Conservation (phyloP, 495 filamentous ascomycete species). For the Xylaria scruposa region DNA sequence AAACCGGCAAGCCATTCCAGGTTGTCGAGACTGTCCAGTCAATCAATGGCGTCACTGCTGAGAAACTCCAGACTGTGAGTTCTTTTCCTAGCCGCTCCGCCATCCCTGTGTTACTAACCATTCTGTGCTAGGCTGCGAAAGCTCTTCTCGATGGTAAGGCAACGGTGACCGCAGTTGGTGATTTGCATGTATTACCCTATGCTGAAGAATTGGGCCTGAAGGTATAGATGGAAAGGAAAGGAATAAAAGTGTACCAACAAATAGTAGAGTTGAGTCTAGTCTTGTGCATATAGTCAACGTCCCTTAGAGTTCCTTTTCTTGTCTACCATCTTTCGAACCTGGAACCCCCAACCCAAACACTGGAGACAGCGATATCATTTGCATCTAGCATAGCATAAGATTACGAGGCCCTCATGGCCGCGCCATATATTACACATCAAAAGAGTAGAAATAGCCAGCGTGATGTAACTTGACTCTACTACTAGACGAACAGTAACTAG, state of each 20-base stretch:
- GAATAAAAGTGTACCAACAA: constrained; percentile 60
- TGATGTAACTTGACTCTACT: neutral
- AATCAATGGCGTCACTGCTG: constrained; percentile 79
- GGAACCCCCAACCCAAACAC: neutral
- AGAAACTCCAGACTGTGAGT: constrained; percentile 87
- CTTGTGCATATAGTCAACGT: constrained; percentile 59
- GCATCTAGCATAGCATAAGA: neutral
- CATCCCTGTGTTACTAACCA: constrained; percentile 12
- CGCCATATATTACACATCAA: neutral
- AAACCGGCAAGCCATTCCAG: constrained; percentile 83
- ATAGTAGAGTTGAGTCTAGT: constrained; percentile 50
- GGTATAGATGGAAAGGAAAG: constrained; percentile 67
- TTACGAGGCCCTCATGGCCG: neutral
- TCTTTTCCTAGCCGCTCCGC: constrained; percentile 9
- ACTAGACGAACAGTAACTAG: too few species aligned
- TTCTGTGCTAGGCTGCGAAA: constrained; percentile 71
- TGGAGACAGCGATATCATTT: neutral
- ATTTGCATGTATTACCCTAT: constrained; percentile 86
- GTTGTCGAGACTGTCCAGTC: constrained; percentile 80
- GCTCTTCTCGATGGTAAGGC: constrained; percentile 86
- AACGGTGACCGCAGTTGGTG: constrained; percentile 84
- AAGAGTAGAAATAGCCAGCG: neutral
- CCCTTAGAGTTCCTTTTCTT: constrained; percentile 44
- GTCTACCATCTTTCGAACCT: constrained; percentile 8
- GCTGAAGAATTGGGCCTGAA: constrained; percentile 92